Base-by-base conservation (phyloP, 805 yeast species). In the Metschnikowia reukaufii region DNA sequence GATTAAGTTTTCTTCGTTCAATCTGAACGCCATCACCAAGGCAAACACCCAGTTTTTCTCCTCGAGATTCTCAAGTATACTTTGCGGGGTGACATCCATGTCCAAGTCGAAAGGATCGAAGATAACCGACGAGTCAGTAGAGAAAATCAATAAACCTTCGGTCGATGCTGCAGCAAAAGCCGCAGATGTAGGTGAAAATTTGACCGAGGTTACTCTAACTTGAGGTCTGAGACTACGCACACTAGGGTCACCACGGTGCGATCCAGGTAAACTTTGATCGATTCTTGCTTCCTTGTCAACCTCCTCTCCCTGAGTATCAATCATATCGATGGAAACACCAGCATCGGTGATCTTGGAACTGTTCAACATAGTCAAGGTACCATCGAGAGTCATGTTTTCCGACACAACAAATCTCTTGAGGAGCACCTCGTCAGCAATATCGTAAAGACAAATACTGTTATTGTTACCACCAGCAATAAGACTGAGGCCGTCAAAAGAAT, bases 81-180 rank as follows among this genome's bases (percentile, higher is more conserved):
- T 71, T 38, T 81, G 86, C 1, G 96, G 95, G 0, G 99, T 94
- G 23, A 92, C 82, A 58, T 94, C 98, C 39, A 90, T 73, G 62
- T 92, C 98, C 61, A 94, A 76, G 64, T 94, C 98, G 63, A 88
- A 88, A 29, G 99, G 99, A 72, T 94, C 99, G 62, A 94, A 94
- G 23, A 83, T 70, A 41, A 84, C 67, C 9, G 79, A 70, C 41
- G 83, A 83, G 64, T 92, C 95, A 33, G 90, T 79, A 1, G 96
- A 84, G 63, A 79, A 94, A 1, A 94, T 73, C 47, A 90, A 71
- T 38, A 94, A 70, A 7, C 99, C 99, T 64, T 92, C 98, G 0
- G 99, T 94, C 0, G 97, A 84, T 0, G 97, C 94, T 35, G 96
- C 96, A 0, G 96, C 94, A 74, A 94, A 94, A 29, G 95, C 82